Percentiles rank a stretch among this genome's conserved stretches.
Conservation (phyloP, 768 basidiomycete species). For the Boletus subcaerulescens region DNA sequence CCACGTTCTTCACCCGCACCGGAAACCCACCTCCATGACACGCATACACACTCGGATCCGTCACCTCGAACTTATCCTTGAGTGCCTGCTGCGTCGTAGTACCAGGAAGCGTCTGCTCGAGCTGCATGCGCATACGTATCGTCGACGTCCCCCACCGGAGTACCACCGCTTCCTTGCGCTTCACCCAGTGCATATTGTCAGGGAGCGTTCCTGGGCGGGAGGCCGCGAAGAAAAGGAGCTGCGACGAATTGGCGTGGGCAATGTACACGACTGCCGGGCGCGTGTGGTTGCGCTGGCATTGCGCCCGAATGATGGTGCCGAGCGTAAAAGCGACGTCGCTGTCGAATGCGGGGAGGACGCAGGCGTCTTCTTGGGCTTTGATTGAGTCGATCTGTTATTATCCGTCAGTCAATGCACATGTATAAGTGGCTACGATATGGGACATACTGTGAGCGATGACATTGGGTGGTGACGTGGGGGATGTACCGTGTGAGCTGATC, state of each 20-base stretch:
- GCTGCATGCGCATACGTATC: slow-evolving; percentile 21
- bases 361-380: slow-evolving; percentile 23
- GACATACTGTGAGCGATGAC: too few species aligned
- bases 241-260: slow-evolving; percentile 27
- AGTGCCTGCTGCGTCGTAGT: neutral
- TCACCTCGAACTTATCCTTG: slow-evolving; percentile 22
- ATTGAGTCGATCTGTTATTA: slow-evolving; percentile 17
- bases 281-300: slow-evolving; percentile 11
- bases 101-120: neutral
- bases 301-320: slow-evolving; percentile 26
- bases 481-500: too few species aligned
- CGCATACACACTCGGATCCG: slow-evolving; percentile 28
- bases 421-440: too few species aligned
- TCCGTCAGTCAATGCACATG: too few species aligned
- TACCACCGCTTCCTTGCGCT: slow-evolving; percentile 32
- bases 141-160: slow-evolving; percentile 32
- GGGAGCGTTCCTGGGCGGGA: slow-evolving; percentile 29
- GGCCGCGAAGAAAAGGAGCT: slow-evolving; percentile 31
- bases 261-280: slow-evolving; percentile 29
- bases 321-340: slow-evolving; percentile 34
- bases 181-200: slow-evolving; percentile 34
- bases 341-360: slow-evolving; percentile 28
- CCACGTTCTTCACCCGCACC: slow-evolving; percentile 32
- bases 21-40: slow-evolving; percentile 36
- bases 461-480: too few species aligned